A percentile compares a stretch with the other conserved stretches of the same genome.
These are phyloP conservation scores for Fremontodendron californicum DNA, from an alignment of 345 rosid species.

Conservation along the genomic window DNA sequence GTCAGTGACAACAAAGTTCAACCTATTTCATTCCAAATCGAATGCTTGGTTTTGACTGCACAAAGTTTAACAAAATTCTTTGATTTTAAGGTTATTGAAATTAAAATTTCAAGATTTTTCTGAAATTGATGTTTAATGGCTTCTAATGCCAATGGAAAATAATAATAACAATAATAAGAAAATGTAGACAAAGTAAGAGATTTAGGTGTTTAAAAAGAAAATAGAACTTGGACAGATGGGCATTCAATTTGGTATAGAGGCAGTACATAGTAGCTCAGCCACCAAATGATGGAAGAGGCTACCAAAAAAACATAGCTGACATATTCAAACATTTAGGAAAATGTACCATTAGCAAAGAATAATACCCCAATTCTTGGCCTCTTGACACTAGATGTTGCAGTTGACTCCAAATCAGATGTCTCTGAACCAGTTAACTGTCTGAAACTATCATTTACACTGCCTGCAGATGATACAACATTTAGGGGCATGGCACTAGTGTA, in stretches of 20 bases:
- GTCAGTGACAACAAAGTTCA: not conserved
- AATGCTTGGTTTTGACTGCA: not conserved
- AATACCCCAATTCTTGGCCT: slow-evolving; percentile 73
- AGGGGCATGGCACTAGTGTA: slow-evolving; percentile 78
- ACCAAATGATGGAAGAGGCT: too few relatives aligned
- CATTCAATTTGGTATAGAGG: not conserved
- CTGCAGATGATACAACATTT: slow-evolving; percentile 67
- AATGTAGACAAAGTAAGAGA: not conserved
- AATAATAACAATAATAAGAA: not conserved
- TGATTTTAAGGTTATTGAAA: not conserved
- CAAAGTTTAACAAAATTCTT: not conserved
- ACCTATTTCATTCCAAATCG: not conserved
- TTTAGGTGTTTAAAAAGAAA: not conserved
- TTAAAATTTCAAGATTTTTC: not conserved
- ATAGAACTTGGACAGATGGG: not conserved
- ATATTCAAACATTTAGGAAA: not conserved
- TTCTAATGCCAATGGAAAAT: not conserved
- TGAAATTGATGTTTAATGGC: not conserved
- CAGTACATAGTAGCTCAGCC: not conserved
- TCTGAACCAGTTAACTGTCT: slow-evolving; percentile 66
- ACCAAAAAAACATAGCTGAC: not conserved
- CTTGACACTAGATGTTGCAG: slow-evolving; percentile 76
- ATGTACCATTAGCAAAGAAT: slow-evolving; percentile 5
- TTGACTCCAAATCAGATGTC: slow-evolving; percentile 78
- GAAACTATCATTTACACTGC: slow-evolving; percentile 69